These are phyloP conservation scores for Fusarium neocosmosporiellum DNA, from an alignment of 2,329 filamentous ascomycete species.

Conservation along the genomic window DNA sequence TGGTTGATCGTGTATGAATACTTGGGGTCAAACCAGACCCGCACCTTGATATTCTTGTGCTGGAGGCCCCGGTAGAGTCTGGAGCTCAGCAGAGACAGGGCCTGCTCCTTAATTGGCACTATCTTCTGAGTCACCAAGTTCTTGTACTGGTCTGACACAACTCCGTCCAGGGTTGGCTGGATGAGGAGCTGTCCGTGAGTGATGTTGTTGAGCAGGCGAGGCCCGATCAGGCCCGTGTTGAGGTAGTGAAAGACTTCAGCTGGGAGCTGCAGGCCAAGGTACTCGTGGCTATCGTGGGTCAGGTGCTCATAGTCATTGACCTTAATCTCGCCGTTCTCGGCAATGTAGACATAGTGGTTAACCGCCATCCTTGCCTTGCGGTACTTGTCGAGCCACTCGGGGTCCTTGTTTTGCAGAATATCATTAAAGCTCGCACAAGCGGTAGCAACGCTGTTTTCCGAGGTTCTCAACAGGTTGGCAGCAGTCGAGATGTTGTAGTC, in stretches of 20 bases:
- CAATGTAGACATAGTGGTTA: constrained; percentile 87
- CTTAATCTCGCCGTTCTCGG: constrained; percentile 79
- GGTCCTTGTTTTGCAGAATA: constrained; percentile 75
- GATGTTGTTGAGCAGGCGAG: constrained; percentile 84
- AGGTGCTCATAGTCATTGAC: constrained; percentile 79
- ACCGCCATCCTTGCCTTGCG: constrained; percentile 86
- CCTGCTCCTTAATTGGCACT: constrained; percentile 78
- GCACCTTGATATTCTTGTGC: constrained; percentile 80
- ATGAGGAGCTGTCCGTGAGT: constrained; percentile 83
- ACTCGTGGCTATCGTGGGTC: constrained; percentile 87
- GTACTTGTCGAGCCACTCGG: constrained; percentile 86
- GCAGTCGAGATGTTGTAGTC: constrained; percentile 77
- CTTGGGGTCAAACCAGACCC: constrained; percentile 84
- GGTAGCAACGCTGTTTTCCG: constrained; percentile 75
- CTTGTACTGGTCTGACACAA: constrained; percentile 82
- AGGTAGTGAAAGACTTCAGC: constrained; percentile 93
- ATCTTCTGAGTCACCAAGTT: constrained; percentile 81
- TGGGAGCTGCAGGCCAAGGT: constrained; percentile 89
- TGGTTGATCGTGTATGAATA: constrained; percentile 77
- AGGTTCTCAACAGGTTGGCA: constrained; percentile 77
- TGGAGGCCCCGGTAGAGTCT: constrained; percentile 86
- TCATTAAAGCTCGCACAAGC: constrained; percentile 85
- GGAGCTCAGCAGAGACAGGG: constrained; percentile 81
- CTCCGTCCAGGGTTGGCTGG: constrained; percentile 86
- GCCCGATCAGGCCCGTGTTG: constrained; percentile 82